A percentile compares a stretch with the other conserved stretches of the same genome.
Conservation (phyloP, 23 red algal species). For the Gracilariopsis chorda region DNA sequence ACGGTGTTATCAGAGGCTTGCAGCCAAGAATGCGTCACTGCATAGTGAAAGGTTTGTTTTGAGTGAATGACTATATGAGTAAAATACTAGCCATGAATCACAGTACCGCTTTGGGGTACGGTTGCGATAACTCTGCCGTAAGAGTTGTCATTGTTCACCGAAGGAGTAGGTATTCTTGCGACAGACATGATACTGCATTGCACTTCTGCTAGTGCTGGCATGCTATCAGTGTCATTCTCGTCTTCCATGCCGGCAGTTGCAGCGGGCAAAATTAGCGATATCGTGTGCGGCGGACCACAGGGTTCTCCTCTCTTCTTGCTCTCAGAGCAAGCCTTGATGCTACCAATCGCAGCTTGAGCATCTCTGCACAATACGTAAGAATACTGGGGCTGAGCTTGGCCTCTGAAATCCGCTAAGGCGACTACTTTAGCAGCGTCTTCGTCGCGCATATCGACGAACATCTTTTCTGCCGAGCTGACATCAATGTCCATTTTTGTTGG, state of each 20-base stretch:
- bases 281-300: constrained; percentile 52
- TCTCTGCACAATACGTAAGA: constrained; percentile 56
- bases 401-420: constrained; percentile 12
- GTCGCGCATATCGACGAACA: constrained; percentile 62
- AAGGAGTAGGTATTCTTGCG: constrained; percentile 44
- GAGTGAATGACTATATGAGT: too few species aligned
- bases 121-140: constrained; percentile 59
- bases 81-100: background rate
- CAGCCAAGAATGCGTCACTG: too few species aligned
- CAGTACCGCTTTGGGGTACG: constrained; percentile 17
- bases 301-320: constrained; percentile 27
- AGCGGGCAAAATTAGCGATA: constrained; percentile 47
- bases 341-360: constrained; percentile 32
- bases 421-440: constrained; percentile 40
- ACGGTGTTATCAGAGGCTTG: too few species aligned
- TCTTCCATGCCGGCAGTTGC: constrained; percentile 27
- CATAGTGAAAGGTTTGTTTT: too few species aligned
- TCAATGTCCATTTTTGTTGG: background rate
- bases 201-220: constrained; percentile 37
- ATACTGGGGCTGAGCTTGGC: background rate
- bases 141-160: background rate
- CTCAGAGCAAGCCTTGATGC: constrained; percentile 23
- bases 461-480: constrained; percentile 4
- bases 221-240: constrained; percentile 14
- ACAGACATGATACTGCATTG: constrained; percentile 57